These are phyloP conservation scores for Trichosporon ovoides DNA, from an alignment of 1,284 basidiomycete species.

Conservation along the genomic window DNA sequence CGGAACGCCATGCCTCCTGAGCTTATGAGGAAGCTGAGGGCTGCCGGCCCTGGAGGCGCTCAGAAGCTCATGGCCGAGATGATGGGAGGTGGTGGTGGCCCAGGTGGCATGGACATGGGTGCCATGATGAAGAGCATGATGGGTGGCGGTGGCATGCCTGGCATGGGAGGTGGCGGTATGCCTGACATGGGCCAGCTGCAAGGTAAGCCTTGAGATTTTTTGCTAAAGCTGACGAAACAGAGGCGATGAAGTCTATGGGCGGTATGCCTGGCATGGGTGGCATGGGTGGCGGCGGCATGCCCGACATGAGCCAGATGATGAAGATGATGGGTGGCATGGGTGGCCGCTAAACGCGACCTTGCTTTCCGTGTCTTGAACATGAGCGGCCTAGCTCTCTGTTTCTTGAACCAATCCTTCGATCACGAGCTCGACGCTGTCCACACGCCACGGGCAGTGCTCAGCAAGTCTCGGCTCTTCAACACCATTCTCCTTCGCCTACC, in stretches of 20 bases:
- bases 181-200: slow-evolving; percentile 51
- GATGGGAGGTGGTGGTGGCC: slow-evolving; percentile 63
- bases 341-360: slow-evolving; percentile 2
- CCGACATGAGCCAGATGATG: slow-evolving; percentile 48
- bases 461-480: neutral
- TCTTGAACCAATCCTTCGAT: no score
- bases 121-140: slow-evolving; percentile 49
- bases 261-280: slow-evolving; percentile 54
- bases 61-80: slow-evolving; percentile 94
- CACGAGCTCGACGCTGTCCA: no score
- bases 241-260: slow-evolving; percentile 69
- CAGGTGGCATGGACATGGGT: slow-evolving; percentile 64
- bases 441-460: no score
- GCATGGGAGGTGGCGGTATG: slow-evolving; percentile 41
- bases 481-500: neutral
- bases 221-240: slow-evolving; percentile 20
- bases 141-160: slow-evolving; percentile 37
- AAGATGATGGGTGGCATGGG: slow-evolving; percentile 50
- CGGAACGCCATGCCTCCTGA: slow-evolving; percentile 83
- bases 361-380: no score
- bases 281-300: slow-evolving; percentile 50
- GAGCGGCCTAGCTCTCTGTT: no score
- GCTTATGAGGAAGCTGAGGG: slow-evolving; percentile 73
- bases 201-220: slow-evolving; percentile 21
- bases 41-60: slow-evolving; percentile 70